Conservation (phyloP, 805 yeast species). For the Candida sanyiensis region DNA sequence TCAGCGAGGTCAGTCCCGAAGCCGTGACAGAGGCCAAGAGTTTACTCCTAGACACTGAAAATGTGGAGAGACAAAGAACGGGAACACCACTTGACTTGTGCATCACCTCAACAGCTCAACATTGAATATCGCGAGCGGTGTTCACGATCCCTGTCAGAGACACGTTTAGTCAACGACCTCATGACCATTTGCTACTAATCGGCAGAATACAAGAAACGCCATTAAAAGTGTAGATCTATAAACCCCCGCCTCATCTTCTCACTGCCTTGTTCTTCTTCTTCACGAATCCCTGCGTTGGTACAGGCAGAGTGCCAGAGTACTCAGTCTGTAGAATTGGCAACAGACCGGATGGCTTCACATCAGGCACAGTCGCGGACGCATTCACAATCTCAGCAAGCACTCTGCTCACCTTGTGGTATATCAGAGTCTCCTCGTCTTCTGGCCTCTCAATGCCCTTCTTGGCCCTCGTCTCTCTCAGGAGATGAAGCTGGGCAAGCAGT, state of each 20-base stretch:
- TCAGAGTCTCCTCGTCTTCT: slow-evolving; percentile 34
- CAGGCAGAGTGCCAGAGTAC: slow-evolving; percentile 77
- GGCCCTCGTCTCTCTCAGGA: slow-evolving; percentile 43
- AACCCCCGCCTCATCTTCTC: slow-evolving; percentile 15
- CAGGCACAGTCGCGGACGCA: slow-evolving; percentile 31
- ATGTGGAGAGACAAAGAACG: too few relatives aligned
- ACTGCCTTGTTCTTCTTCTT: slow-evolving; percentile 19
- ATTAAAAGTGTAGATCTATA: too few relatives aligned
- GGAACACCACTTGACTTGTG: too few relatives aligned
- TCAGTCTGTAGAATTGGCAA: slow-evolving; percentile 70
- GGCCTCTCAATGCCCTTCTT: slow-evolving; percentile 31
- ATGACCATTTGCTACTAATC: too few relatives aligned
- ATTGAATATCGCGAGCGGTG: too few relatives aligned
- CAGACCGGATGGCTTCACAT: slow-evolving; percentile 29
- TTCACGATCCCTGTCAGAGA: too few relatives aligned
- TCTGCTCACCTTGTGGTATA: slow-evolving; percentile 40
- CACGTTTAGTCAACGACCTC: too few relatives aligned
- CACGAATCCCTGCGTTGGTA: slow-evolving; percentile 31
- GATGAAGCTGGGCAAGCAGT: slow-evolving; percentile 43
- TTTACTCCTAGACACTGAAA: too few relatives aligned
- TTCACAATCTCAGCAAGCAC: slow-evolving; percentile 40
- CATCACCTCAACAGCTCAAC: too few relatives aligned
- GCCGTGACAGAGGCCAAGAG: too few relatives aligned
- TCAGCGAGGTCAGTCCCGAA: too few relatives aligned
- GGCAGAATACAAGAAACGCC: too few relatives aligned